phyloP scores from a whole-genome alignment of 306 rosid genomes.

The Vigna nakashimae region DNA sequence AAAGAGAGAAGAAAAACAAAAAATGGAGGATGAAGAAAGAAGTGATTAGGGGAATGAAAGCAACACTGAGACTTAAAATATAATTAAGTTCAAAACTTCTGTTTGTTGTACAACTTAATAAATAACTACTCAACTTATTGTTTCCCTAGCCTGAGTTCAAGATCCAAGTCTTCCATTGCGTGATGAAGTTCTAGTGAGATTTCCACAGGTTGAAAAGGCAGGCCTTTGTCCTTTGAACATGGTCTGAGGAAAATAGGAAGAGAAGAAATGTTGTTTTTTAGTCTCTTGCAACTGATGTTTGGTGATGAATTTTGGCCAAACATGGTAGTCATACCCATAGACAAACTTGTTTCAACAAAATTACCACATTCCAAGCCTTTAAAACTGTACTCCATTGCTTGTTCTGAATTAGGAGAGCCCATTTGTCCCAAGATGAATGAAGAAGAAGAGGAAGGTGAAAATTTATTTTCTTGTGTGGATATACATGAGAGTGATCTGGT shows the following conservation, averaged over 20 bases:
- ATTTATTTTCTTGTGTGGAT: background rate
- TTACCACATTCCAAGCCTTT: constrained; percentile 20
- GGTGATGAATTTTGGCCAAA: constrained; percentile 46
- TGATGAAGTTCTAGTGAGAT: constrained; percentile 32
- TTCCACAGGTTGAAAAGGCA: constrained; percentile 50
- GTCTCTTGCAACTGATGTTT: constrained; percentile 50
- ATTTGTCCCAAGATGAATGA: constrained; percentile 24
- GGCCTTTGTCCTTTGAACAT: constrained; percentile 43
- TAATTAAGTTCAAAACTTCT: constrained; percentile 8
- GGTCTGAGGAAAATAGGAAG: constrained; percentile 49
- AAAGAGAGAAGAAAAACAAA: constrained; percentile 31
- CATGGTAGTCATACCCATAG: constrained; percentile 58
- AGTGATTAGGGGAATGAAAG: constrained; percentile 5
- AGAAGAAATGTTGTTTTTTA: constrained; percentile 50
- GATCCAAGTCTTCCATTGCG: constrained; percentile 74
- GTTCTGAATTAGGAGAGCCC: constrained; percentile 27
- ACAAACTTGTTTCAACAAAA: constrained; percentile 65
- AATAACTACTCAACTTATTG: constrained; percentile 47
- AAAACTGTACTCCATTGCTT: constrained; percentile 28
- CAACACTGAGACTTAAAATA: background rate
- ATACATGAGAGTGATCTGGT: background rate
- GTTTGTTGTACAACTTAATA: background rate
- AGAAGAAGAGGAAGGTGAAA: constrained; percentile 26
- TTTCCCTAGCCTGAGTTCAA: constrained; percentile 90
- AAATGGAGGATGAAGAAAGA: background rate